These are phyloP conservation scores for Boletus subparvulus DNA, from an alignment of 768 basidiomycete species.

Conservation along the genomic window DNA sequence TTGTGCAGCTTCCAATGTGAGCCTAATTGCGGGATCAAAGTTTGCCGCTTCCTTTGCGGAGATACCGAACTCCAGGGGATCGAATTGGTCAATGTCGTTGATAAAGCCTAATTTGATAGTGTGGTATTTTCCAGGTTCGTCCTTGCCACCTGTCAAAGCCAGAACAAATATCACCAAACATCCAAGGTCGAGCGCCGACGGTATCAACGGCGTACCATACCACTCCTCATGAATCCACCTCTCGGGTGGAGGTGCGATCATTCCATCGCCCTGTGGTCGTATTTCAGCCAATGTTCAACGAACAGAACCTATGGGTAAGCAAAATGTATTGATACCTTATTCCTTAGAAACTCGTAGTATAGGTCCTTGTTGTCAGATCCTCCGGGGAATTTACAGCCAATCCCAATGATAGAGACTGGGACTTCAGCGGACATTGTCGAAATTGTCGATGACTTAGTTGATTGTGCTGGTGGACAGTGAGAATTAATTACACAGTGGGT, in stretches of 20 bases:
- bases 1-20: constrained; percentile 33
- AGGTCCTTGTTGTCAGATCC: constrained; percentile 32
- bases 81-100: constrained; percentile 33
- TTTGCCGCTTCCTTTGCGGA: constrained; percentile 29
- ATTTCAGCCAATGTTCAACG: neutral
- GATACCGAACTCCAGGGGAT: constrained; percentile 36
- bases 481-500: neutral
- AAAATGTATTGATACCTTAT: constrained; percentile 18
- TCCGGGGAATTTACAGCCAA: constrained; percentile 35
- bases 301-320: neutral
- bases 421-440: constrained; percentile 29
- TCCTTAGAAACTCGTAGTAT: constrained; percentile 32
- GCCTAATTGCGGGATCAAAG: constrained; percentile 34
- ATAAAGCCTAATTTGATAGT: constrained; percentile 32
- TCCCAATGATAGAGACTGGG: constrained; percentile 32
- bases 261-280: constrained; percentile 30
- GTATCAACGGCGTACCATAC: constrained; percentile 25
- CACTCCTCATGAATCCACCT: constrained; percentile 33
- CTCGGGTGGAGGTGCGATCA: constrained; percentile 25
- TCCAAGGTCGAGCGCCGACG: neutral
- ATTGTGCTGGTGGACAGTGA: neutral
- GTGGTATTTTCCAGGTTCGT: constrained; percentile 33
- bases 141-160: constrained; percentile 23
- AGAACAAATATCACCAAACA: neutral
- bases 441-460: constrained; percentile 1